Percentiles rank a stretch among this genome's conserved stretches.
phyloP scores from a whole-genome alignment of 768 basidiomycete species.

The Sutorius australiensis region DNA sequence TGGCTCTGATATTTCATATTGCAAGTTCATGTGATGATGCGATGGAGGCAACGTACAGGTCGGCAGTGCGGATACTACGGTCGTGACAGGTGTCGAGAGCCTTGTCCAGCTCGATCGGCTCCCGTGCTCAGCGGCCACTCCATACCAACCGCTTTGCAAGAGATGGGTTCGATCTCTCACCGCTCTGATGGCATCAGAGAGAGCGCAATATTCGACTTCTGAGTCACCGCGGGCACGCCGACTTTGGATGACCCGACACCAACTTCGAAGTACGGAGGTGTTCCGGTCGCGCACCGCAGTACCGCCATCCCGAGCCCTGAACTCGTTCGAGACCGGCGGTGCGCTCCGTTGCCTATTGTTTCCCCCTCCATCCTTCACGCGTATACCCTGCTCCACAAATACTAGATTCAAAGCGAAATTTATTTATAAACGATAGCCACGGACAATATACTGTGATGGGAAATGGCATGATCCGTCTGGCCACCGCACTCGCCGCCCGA shows the following conservation, averaged over 20 bases:
- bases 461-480: not conserved
- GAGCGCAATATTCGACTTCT: not conserved
- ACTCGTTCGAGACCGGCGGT: not conserved
- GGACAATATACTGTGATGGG: no score
- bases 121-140: not conserved
- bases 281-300: not conserved
- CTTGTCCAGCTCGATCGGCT: not conserved
- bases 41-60: not conserved
- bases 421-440: not conserved
- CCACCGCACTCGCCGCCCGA: no score
- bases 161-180: not conserved
- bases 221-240: not conserved
- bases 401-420: no score
- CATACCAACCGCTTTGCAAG: not conserved
- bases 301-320: not conserved
- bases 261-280: not conserved
- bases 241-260: not conserved
- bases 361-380: not conserved
- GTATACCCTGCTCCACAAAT: no score
- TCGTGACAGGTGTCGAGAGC: not conserved
- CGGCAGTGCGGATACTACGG: not conserved
- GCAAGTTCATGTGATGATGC: not conserved
- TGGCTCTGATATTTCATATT: not conserved
- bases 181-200: conserved; percentile 1
- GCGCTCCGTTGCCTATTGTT: not conserved